Conservation (phyloP, 306 rosid genomes). For the Rosa persica region DNA sequence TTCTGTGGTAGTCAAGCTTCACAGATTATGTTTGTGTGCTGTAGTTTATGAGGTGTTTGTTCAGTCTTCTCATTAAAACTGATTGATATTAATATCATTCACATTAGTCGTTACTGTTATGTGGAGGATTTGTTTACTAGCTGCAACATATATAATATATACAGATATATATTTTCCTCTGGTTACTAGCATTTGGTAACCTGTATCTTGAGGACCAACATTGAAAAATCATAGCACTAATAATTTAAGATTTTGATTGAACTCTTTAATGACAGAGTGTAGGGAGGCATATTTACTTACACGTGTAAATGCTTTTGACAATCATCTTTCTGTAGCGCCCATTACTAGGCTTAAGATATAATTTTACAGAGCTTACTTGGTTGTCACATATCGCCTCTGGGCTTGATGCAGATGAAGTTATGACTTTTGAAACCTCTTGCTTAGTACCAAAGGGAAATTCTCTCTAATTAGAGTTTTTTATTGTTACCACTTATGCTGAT, state of each 20-base stretch:
- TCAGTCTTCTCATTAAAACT: not conserved
- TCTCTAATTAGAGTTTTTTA: not conserved
- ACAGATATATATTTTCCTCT: too few relatives aligned
- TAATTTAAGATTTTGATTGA: not conserved
- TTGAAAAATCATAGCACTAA: not conserved
- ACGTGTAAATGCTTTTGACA: not conserved
- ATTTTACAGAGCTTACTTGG: not conserved
- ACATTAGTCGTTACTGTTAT: not conserved
- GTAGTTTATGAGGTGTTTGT: not conserved
- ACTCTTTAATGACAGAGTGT: not conserved
- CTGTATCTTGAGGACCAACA: not conserved
- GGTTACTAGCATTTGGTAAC: not conserved
- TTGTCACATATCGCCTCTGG: not conserved
- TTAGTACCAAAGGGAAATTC: not conserved
- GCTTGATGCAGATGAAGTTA: not conserved
- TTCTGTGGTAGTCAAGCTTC: not conserved
- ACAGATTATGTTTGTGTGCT: not conserved
- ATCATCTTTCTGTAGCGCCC: not conserved
- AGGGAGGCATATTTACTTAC: not conserved
- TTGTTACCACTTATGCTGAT: conserved; percentile 15
- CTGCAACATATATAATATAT: not conserved
- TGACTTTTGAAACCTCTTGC: not conserved
- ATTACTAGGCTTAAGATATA: not conserved
- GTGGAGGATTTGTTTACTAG: not conserved
- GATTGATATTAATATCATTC: not conserved